These are phyloP conservation scores for Fomitopsis palustris DNA, from an alignment of 1,284 basidiomycete genomes.

Conservation along the genomic window DNA sequence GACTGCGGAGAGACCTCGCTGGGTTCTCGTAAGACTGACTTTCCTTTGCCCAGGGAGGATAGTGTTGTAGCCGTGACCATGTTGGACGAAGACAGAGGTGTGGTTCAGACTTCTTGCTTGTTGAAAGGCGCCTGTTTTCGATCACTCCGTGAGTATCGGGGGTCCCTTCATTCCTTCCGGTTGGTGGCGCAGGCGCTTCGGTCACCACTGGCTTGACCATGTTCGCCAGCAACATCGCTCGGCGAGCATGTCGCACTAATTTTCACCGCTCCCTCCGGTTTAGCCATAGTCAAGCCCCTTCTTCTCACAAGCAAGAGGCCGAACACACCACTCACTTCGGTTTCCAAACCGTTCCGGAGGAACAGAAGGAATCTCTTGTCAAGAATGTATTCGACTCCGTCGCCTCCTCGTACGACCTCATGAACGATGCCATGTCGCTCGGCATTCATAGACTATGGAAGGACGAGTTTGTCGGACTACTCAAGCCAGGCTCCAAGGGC, in stretches of 20 bases:
- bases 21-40: slow-evolving; percentile 7
- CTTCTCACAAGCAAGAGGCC: background rate
- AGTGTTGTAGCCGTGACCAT: slow-evolving; percentile 20
- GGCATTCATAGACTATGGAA: slow-evolving; percentile 99
- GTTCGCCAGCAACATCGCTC: slow-evolving; percentile 5
- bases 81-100: background rate
- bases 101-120: too few relatives aligned
- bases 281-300: slow-evolving; percentile 7
- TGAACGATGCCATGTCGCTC: slow-evolving; percentile 98
- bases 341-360: slow-evolving; percentile 83
- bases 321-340: slow-evolving; percentile 74
- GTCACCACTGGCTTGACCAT: slow-evolving; percentile 5
- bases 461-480: slow-evolving; percentile 80
- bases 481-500: slow-evolving; percentile 77
- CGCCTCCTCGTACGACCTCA: slow-evolving; percentile 93
- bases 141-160: slow-evolving; percentile 13
- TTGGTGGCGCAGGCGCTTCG: background rate
- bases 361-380: slow-evolving; percentile 76
- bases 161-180: slow-evolving; percentile 8
- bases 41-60: slow-evolving; percentile 40
- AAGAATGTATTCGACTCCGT: slow-evolving; percentile 95
- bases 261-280: background rate
- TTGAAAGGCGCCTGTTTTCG: too few relatives aligned
- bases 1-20: background rate
- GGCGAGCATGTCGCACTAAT: slow-evolving; percentile 4